Conservation (phyloP, 176 grass and related monocot genomes). For the Cenchrus fungigraminus region DNA sequence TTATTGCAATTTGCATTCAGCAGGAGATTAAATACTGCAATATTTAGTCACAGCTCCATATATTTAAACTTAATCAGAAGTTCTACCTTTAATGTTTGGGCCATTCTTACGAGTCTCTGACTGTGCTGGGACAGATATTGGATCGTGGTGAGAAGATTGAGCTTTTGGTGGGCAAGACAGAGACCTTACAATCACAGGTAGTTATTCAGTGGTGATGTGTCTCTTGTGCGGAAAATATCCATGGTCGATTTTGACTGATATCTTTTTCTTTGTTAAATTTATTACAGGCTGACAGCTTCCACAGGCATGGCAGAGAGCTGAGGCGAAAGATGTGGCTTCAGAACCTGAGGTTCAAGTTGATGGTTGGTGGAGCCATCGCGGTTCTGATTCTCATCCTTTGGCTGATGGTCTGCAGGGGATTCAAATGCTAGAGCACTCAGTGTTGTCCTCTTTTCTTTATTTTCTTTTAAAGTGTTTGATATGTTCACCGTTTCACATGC, state of each 20-base stretch:
- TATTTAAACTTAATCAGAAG: background rate
- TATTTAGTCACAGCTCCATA: background rate
- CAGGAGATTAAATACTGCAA: background rate
- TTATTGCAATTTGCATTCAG: background rate
- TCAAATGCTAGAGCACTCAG: slow-evolving; percentile 61
- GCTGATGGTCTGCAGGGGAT: slow-evolving; percentile 80
- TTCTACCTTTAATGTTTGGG: background rate
- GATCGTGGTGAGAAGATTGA: slow-evolving; percentile 98
- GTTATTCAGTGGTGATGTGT: background rate
- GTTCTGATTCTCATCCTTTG: slow-evolving; percentile 73
- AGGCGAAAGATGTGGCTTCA: slow-evolving; percentile 99
- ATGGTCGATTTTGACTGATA: background rate
- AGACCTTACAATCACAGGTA: slow-evolving; percentile 96
- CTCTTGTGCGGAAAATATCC: background rate
- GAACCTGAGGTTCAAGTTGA: slow-evolving; percentile 88
- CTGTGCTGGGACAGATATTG: slow-evolving; percentile 60
- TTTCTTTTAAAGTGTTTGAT: background rate
- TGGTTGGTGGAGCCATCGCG: slow-evolving; percentile 64
- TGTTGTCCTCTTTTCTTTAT: background rate
- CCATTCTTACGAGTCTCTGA: background rate
- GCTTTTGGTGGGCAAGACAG: slow-evolving; percentile 91
- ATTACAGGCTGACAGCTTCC: slow-evolving; percentile 89
- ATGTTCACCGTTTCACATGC: slow-evolving; percentile 38
- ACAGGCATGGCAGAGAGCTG: slow-evolving; percentile 93
- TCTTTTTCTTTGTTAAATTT: slow-evolving; percentile 24